Percentiles rank a stretch among this genome's conserved stretches.
These are phyloP conservation scores for Smallanthus sonchifolius DNA, from an alignment of 129 eudicot genomes.

Conservation along the genomic window DNA sequence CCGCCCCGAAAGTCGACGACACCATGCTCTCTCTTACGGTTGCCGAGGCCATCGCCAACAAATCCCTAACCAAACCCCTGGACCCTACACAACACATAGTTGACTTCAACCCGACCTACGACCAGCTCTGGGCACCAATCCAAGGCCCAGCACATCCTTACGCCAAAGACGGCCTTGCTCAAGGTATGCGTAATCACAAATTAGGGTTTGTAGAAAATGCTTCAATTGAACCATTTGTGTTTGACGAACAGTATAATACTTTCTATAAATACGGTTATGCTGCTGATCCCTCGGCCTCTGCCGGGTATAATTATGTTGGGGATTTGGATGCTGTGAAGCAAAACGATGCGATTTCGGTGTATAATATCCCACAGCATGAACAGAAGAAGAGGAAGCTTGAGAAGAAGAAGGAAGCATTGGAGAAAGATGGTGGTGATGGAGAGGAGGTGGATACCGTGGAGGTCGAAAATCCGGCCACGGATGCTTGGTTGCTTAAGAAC, in stretches of 20 bases:
- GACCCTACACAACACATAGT: constrained; percentile 88
- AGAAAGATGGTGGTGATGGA: constrained; percentile 32
- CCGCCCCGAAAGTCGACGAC: constrained; percentile 93
- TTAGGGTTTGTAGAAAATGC: constrained; percentile 90
- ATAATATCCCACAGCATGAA: constrained; percentile 63
- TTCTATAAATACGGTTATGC: constrained; percentile 82
- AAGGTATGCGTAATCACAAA: constrained; percentile 94
- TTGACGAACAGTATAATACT: constrained; percentile 89
- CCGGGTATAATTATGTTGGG: constrained; percentile 65
- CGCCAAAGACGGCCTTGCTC: constrained; percentile 97
- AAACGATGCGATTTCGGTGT: constrained; percentile 54
- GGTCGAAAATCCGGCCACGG: constrained; percentile 67
- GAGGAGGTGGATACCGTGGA: constrained; percentile 30
- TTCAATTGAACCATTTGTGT: constrained; percentile 57
- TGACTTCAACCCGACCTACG: constrained; percentile 83
- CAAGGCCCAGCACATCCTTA: constrained; percentile 90
- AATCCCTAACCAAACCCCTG: constrained; percentile 54
- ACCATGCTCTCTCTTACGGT: constrained; percentile 78
- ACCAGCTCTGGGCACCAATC: constrained; percentile 95
- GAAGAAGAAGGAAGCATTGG: constrained; percentile 58
- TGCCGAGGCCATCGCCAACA: constrained; percentile 41
- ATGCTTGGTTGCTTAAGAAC: constrained; percentile 68
- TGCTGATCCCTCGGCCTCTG: constrained; percentile 71
- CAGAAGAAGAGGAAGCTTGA: constrained; percentile 75
- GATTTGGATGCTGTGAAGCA: constrained; percentile 55